phyloP scores from a whole-genome alignment of 1,284 basidiomycete genomes.

The Marasmius sp. region DNA sequence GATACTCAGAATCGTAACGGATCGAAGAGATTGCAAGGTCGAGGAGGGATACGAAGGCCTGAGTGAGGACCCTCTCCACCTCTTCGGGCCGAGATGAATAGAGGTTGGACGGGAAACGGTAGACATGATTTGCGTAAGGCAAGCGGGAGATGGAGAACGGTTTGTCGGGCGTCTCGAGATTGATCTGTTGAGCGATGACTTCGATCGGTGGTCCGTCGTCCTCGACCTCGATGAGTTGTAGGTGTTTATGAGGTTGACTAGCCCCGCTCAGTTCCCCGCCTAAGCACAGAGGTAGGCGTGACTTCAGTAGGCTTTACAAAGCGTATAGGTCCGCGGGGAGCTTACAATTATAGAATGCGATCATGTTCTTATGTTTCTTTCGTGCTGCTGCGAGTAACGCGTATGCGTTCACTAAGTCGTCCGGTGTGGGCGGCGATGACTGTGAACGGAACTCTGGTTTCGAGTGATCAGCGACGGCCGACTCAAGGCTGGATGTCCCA shows the following conservation, averaged over 20 bases:
- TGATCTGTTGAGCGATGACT: slow-evolving; percentile 55
- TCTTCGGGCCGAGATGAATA: slow-evolving; percentile 41
- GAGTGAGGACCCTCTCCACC: slow-evolving; percentile 57
- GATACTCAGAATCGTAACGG: slow-evolving; percentile 62
- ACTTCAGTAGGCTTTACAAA: neutral
- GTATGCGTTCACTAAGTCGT: slow-evolving; percentile 77
- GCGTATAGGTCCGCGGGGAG: neutral
- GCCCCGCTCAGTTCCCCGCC: slow-evolving; percentile 83
- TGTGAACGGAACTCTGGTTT: slow-evolving; percentile 72
- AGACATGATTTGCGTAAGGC: slow-evolving; percentile 81
- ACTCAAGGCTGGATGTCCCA: slow-evolving; percentile 10
- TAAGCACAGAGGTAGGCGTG: slow-evolving; percentile 22
- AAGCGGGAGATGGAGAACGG: slow-evolving; percentile 68
- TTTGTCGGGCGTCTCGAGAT: slow-evolving; percentile 63
- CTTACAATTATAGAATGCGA: slow-evolving; percentile 88
- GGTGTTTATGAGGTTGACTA: slow-evolving; percentile 85
- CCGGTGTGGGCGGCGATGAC: slow-evolving; percentile 72
- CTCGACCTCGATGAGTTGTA: slow-evolving; percentile 76
- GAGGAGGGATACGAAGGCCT: slow-evolving; percentile 71
- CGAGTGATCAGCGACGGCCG: neutral
- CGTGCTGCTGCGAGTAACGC: slow-evolving; percentile 67
- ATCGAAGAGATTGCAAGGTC: slow-evolving; percentile 80
- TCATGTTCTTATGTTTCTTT: slow-evolving; percentile 54
- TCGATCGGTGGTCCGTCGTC: slow-evolving; percentile 73
- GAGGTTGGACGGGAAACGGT: slow-evolving; percentile 58